Conservation (phyloP, 2,329 filamentous ascomycete species). For the Raffaelea deltoideospora region DNA sequence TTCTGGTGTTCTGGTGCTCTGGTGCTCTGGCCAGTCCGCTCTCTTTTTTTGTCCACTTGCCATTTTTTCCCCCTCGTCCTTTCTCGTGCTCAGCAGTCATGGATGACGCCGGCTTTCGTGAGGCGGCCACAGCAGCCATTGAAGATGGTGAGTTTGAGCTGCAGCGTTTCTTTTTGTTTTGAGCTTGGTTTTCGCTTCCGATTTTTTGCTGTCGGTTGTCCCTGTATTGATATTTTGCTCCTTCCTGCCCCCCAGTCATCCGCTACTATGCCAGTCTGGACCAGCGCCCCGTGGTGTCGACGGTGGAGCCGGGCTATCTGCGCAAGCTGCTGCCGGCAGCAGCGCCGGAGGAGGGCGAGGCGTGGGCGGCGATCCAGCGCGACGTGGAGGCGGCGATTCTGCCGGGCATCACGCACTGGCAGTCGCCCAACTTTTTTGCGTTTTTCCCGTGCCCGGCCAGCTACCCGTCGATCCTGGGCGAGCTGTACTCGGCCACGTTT, state of each 20-base stretch:
- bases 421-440: constrained; percentile 87
- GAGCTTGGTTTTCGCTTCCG: background rate
- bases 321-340: constrained; percentile 57
- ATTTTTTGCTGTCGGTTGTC: background rate
- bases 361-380: constrained; percentile 64
- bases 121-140: constrained; percentile 62
- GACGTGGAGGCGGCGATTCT: constrained; percentile 80
- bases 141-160: constrained; percentile 56
- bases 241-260: constrained; percentile 50
- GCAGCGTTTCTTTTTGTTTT: constrained; percentile 2
- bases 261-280: constrained; percentile 68
- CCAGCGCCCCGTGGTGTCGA: constrained; percentile 56
- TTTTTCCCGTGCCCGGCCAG: constrained; percentile 78
- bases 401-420: constrained; percentile 86
- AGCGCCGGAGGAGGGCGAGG: constrained; percentile 51
- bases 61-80: too few relatives aligned
- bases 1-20: too few relatives aligned
- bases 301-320: constrained; percentile 74
- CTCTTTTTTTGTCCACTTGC: too few relatives aligned
- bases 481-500: constrained; percentile 83
- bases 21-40: too few relatives aligned
- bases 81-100: too few relatives aligned
- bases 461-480: constrained; percentile 75
- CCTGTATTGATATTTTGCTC: background rate
- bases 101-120: constrained; percentile 65